These are phyloP conservation scores for Grifola frondosa DNA, from an alignment of 1,284 basidiomycete species.

Conservation along the genomic window DNA sequence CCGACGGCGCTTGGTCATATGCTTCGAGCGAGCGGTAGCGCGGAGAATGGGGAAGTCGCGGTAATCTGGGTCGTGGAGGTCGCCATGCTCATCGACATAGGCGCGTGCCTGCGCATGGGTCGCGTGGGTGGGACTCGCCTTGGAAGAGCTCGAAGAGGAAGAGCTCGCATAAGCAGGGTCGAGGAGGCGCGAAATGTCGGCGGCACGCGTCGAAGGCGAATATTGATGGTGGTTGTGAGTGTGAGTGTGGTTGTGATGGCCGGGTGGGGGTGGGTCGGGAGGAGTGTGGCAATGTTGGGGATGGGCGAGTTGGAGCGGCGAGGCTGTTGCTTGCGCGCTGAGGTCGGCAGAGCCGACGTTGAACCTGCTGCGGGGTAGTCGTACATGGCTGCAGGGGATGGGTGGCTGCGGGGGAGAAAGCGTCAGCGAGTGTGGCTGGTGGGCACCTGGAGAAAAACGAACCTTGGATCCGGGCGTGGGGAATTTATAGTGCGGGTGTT, in stretches of 20 bases:
- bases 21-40: constrained; percentile 21
- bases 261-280: constrained; percentile 21
- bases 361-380: constrained; percentile 16
- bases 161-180: constrained; percentile 57
- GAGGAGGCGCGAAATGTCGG: constrained; percentile 60
- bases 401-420: constrained; percentile 3
- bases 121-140: constrained; percentile 30
- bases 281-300: constrained; percentile 29
- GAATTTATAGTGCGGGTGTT: no score
- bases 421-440: constrained; percentile 7
- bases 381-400: constrained; percentile 18
- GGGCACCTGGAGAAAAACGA: constrained; percentile 12
- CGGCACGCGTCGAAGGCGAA: constrained; percentile 39
- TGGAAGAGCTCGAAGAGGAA: constrained; percentile 34
- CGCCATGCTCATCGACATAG: constrained; percentile 61
- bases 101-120: constrained; percentile 32
- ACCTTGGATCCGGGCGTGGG: no score
- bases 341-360: constrained; percentile 17
- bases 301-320: constrained; percentile 27
- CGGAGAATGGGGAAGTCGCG: constrained; percentile 55
- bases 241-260: neutral
- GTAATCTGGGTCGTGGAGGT: constrained; percentile 68
- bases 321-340: constrained; percentile 15
- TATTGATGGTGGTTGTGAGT: constrained; percentile 25
- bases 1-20: constrained; percentile 17